Conservation (phyloP, 371 early-diverging fungal species). For the Apophysomyces trapeziformis region DNA sequence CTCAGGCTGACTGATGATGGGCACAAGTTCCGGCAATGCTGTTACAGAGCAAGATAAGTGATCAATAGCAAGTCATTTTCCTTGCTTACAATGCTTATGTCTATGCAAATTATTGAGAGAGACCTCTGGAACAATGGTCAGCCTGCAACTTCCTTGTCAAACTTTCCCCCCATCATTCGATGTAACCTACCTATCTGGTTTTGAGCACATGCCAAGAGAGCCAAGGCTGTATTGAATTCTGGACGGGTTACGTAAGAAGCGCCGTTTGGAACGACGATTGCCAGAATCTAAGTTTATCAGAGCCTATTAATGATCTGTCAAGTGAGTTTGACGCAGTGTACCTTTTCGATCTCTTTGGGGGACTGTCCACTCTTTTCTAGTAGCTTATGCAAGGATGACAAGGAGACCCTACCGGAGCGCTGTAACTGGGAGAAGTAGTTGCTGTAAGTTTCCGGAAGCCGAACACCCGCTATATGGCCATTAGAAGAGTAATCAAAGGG, state of each 20-base stretch:
- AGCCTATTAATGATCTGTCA: neutral
- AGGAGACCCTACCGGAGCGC: constrained; percentile 46
- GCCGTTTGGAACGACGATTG: constrained; percentile 52
- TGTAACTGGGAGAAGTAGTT: constrained; percentile 51
- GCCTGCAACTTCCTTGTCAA: neutral
- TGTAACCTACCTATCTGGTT: constrained; percentile 68
- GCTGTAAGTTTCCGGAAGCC: constrained; percentile 49
- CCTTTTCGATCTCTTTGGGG: constrained; percentile 41
- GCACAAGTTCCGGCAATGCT: neutral
- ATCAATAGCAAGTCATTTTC: neutral
- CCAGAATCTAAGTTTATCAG: constrained; percentile 27
- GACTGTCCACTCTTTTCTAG: constrained; percentile 24
- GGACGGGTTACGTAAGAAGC: constrained; percentile 59
- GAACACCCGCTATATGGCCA: constrained; percentile 42
- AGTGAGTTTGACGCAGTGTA: neutral
- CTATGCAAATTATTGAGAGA: neutral
- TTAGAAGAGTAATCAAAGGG: neutral
- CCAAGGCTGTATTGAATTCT: constrained; percentile 74
- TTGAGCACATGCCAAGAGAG: constrained; percentile 75
- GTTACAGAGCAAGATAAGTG: neutral
- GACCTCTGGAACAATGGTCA: neutral
- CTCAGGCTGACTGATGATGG: neutral
- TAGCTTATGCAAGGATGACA: constrained; percentile 39
- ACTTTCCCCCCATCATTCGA: neutral
- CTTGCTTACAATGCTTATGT: constrained; percentile 1